Conservation (phyloP, 148 eudicot genomes). For the Polygonum aviculare region DNA sequence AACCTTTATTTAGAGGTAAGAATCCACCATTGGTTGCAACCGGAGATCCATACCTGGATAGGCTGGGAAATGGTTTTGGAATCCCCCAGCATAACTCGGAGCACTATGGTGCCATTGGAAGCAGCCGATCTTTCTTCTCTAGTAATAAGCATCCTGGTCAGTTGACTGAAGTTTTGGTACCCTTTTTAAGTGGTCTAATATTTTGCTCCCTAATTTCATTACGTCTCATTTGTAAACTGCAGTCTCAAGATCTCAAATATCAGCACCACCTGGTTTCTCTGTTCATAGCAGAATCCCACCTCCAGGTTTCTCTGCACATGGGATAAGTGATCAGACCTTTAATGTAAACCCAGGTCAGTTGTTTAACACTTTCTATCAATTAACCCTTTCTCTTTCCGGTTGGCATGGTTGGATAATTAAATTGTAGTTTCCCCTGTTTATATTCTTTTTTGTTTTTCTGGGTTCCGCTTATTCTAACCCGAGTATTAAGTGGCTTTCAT, state of each 20-base stretch:
- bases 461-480: not conserved
- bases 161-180: slow-evolving; percentile 13
- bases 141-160: slow-evolving; percentile 51
- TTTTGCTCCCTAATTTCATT: not conserved
- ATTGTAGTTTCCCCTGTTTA: not conserved
- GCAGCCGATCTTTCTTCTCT: slow-evolving; percentile 31
- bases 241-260: slow-evolving; percentile 69
- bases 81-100: slow-evolving; percentile 33
- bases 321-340: slow-evolving; percentile 40
- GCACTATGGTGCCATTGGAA: slow-evolving; percentile 29
- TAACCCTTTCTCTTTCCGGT: not conserved
- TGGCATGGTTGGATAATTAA: not conserved
- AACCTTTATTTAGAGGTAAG: slow-evolving; percentile 30
- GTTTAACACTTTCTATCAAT: not conserved
- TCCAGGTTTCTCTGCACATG: slow-evolving; percentile 73
- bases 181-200: not conserved
- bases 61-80: slow-evolving; percentile 38
- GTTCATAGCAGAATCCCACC: slow-evolving; percentile 71
- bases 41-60: slow-evolving; percentile 29
- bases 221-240: slow-evolving; percentile 7
- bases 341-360: slow-evolving; percentile 51
- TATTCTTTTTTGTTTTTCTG: not conserved
- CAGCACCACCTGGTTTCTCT: slow-evolving; percentile 96
- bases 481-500: not conserved
- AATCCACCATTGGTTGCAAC: slow-evolving; percentile 34